Evolutionary conservation across 345 rosid genomes (phyloP), one percentile per base, ranked within the genome.

Genomic region (Citropsis articulata): DNA sequence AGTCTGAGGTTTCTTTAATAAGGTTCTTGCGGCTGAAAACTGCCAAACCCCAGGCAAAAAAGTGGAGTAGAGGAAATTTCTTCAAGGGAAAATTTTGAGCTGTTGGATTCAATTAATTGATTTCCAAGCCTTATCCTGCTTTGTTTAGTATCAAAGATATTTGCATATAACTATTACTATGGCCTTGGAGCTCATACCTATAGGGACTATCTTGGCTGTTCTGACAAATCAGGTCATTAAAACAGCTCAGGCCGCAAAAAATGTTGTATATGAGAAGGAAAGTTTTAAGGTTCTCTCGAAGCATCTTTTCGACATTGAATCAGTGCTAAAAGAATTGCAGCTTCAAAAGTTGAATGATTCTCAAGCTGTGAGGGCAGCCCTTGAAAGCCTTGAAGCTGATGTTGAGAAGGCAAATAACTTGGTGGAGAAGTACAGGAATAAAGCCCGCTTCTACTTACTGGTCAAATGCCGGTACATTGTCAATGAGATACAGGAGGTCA

Each of bases 241-340:
- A 87, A 91, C 94, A 69, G 94, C 94, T 42, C 89, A 86, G 73
- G 92, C 94, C 80, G 92, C 94, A 76, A 91, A 88, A 50, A 87
- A 91, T 82, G 79, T 91, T 71, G 56, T 91, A 2, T 69, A 88
- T 16, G 92, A 89, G 87, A 91, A 85, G 79, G 91, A 89, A 3
- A 91, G 94, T 84, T 91, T 89, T 85, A 89, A 77, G 85, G 87
- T 85, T 75, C 88, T 91, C 19, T 82, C 94, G 4, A 88, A 89
- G 83, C 87, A 89, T 83, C 89, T 91, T 27, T 85, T 91, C 70
- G 94, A 91, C 80, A 91, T 91, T 64, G 94, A 89, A 80, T 86
- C 90, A 13, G 88, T 91, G 14, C 78, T 91, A 65, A 86, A 84
- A 70, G 91, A 88, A 71, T 73, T 89, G 82, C 92, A 91, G 84